Conservation (phyloP, 768 basidiomycete genomes). For the Suillus bovinus region DNA sequence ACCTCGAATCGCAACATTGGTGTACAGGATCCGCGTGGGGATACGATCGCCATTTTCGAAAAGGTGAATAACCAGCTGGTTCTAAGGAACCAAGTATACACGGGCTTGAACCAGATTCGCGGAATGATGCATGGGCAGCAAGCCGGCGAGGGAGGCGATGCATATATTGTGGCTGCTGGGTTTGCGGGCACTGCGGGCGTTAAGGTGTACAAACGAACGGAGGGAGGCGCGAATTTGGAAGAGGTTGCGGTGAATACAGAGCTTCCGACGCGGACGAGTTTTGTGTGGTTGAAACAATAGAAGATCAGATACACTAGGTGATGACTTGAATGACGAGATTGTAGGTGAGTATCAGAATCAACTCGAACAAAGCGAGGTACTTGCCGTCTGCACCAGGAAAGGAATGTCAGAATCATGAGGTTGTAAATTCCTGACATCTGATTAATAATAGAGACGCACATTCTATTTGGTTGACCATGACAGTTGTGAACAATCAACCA, state of each 20-base stretch:
- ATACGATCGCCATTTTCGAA: conserved; percentile 65
- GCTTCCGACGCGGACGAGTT: conserved; percentile 50
- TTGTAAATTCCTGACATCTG: too few species aligned
- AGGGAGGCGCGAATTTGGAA: conserved; percentile 51
- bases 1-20: conserved; percentile 67
- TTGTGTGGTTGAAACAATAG: conserved; percentile 41
- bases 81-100: conserved; percentile 57
- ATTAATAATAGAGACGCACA: too few species aligned
- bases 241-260: conserved; percentile 55
- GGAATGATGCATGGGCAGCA: conserved; percentile 60
- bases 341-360: too few species aligned
- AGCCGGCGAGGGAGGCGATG: conserved; percentile 45
- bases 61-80: conserved; percentile 39
- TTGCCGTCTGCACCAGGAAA: too few species aligned
- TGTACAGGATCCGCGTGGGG: conserved; percentile 51
- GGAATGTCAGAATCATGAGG: too few species aligned
- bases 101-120: conserved; percentile 61
- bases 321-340: too few species aligned
- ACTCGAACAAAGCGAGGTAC: too few species aligned
- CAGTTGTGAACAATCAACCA: too few species aligned
- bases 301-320: too few species aligned
- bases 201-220: conserved; percentile 53
- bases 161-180: conserved; percentile 57
- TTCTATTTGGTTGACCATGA: too few species aligned
- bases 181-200: conserved; percentile 55